Base-by-base conservation (phyloP, 1,139 yeast genomes). In the Debaryomyces singareniensis region DNA sequence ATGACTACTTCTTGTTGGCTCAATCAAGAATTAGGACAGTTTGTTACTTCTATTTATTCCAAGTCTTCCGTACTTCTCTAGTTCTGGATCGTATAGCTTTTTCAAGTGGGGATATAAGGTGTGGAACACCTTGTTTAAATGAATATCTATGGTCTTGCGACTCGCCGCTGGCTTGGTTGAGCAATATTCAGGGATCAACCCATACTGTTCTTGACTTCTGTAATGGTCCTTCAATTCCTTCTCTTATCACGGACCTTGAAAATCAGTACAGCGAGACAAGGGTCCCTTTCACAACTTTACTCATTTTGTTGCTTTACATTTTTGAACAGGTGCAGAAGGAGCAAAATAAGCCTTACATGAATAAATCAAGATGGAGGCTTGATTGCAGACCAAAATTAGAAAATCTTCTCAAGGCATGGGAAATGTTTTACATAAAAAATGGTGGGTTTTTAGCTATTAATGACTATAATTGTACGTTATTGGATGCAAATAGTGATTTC, bases 1-100 rank as follows among this genome's bases (percentile, higher is more conserved):
- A 78, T 62, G 78, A 80, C 33, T 84, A 84, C 52, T 89, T 87
- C 46, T 67, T 86, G 23, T 61, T 72, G 48, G 83, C 87, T 0
- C 96, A 89, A 56, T 77, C 91, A 24, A 69, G 96, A 43, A 84
- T 87, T 32, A 70, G 96, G 46, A 85, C 96, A 0, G 72, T 89
- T 45, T 93, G 84, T 45, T 80, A 81, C 3, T 75, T 87, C 30
- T 78, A 85, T 44, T 67, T 82, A 46, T 65, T 87, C 13, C 79
- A 86, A 32, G 78, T 81, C 21, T 58, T 85, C 38, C 70, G 85
- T 47, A 75, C 87, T 1, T 70, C 84, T 3, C 64, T 81, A 37
- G 72, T 77, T 39, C 89, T 81, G n/a, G 58, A 75, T 10, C 72
- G 73, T 7, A 70, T 59, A 4, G 78, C 44, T 57, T 75, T 39